A percentile compares a stretch with the other conserved stretches of the same genome.
phyloP scores from a whole-genome alignment of 345 rosid species.

The Trapa incisa region DNA sequence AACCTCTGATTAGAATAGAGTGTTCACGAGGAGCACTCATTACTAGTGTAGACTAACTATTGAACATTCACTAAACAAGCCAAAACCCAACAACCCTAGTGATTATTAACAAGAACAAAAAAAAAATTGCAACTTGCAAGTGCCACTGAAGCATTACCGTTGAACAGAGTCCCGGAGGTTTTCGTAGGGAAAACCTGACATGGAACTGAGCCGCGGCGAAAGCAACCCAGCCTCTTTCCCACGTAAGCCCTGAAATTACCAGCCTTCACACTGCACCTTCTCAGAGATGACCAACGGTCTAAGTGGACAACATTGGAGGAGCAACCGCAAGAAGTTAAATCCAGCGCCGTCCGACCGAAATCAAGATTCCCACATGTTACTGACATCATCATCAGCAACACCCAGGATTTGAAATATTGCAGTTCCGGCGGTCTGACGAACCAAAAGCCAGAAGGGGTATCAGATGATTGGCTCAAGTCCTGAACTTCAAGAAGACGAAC shows the following conservation, averaged over 20 bases:
- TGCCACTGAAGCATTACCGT: constrained; percentile 27
- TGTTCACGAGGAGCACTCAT: too few relatives aligned
- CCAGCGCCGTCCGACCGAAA: constrained; percentile 45
- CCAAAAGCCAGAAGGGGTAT: background rate
- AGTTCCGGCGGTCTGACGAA: too few relatives aligned
- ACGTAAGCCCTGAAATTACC: constrained; percentile 18
- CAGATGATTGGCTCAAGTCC: background rate
- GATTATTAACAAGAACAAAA: background rate
- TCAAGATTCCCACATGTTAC: constrained; percentile 59
- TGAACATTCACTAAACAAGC: background rate
- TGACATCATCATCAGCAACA: constrained; percentile 48
- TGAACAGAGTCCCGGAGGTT: constrained; percentile 37
- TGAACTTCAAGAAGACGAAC: background rate
- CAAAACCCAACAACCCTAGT: background rate
- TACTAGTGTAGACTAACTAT: background rate
- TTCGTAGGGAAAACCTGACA: constrained; percentile 52
- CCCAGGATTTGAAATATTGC: constrained; percentile 1
- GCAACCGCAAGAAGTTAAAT: constrained; percentile 49
- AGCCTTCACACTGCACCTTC: constrained; percentile 17
- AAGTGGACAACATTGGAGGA: constrained; percentile 36
- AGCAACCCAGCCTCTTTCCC: constrained; percentile 34
- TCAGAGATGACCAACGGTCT: constrained; percentile 23
- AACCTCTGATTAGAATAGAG: too few relatives aligned
- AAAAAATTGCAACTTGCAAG: background rate
- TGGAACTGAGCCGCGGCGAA: constrained; percentile 29